Evolutionary conservation across 108 stramenopile species (phyloP).

Genomic region (Nitzschia putrida): DNA sequence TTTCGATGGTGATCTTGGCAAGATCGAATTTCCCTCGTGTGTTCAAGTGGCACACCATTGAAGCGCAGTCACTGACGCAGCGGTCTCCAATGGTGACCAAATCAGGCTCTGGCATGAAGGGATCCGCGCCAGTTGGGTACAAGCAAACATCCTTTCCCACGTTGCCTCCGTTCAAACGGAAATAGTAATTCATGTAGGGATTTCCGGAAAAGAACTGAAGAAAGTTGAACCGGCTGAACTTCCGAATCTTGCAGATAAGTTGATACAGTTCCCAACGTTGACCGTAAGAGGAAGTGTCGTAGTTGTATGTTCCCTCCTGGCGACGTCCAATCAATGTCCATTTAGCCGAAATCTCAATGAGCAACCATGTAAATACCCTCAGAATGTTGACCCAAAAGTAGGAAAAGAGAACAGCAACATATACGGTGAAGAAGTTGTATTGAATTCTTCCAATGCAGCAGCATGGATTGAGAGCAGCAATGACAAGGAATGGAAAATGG

Average conservation of each 20-base stretch:
- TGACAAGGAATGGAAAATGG: slow-evolving; percentile 35
- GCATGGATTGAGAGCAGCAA: slow-evolving; percentile 29
- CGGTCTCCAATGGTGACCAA: slow-evolving; percentile 52
- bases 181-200: slow-evolving; percentile 35
- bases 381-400: slow-evolving; percentile 24
- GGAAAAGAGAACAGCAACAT: slow-evolving; percentile 13
- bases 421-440: slow-evolving; percentile 8
- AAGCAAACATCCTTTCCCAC: slow-evolving; percentile 51
- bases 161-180: slow-evolving; percentile 29
- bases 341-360: slow-evolving; percentile 50
- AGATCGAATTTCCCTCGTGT: slow-evolving; percentile 60
- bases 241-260: slow-evolving; percentile 30
- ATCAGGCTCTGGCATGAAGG: slow-evolving; percentile 61
- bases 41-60: slow-evolving; percentile 59
- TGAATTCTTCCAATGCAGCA: slow-evolving; percentile 12
- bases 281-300: slow-evolving; percentile 41
- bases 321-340: slow-evolving; percentile 53
- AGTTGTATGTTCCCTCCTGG: slow-evolving; percentile 40
- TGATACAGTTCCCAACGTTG: slow-evolving; percentile 60
- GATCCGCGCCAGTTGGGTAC: slow-evolving; percentile 57
- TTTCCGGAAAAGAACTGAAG: slow-evolving; percentile 44
- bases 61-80: slow-evolving; percentile 45
- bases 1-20: slow-evolving; percentile 31
- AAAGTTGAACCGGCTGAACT: slow-evolving; percentile 18
- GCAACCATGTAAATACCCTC: slow-evolving; percentile 25